Base-by-base conservation (phyloP, 2,329 filamentous ascomycete genomes). In the Tolypocladium sp. region DNA sequence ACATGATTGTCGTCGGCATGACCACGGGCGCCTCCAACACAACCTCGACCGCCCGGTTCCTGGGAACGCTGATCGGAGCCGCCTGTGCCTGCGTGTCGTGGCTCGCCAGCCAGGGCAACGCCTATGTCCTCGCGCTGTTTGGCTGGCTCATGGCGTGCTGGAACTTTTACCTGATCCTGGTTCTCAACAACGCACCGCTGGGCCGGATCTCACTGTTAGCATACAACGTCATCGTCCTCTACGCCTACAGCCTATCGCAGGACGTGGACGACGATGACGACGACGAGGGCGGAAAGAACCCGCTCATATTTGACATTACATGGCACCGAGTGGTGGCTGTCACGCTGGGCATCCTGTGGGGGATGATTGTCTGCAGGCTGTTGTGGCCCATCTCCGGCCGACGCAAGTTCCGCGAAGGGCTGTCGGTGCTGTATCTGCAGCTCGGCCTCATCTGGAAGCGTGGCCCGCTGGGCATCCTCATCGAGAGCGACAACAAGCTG, bases 1-100 rank as follows among this genome's bases (percentile, higher is more conserved):
- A 96, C 77, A 97, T 97, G 93, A 86, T 97, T 69, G 94, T 99
- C 30, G 96, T 92, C 70, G 92, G 90, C 42, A 97, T 97, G 92
- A 99, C 93, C 0, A 93, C 97, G 27, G 94, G 94, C 35, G 92
- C 94, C 9, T 91, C 92, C 30, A 99, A 97, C 72, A 96, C 93
- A 1, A 97, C 93, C 0, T 92, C 92, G 4, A 86, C 87, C 68
- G 86, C 92, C 55, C 87, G 94, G 65, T 93, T 97, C 69, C 79
- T 91, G 10, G 94, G 93, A 59, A 99, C 93, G 1, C 80, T 91
- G 40, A 79, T 95, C 42, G 94, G 94, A 22, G 92, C 91, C 8
- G 70, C 82, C 1, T 87, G 87, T 63, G 90, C 93, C 0, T 81
- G 92, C 38, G 64, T 89, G 13, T 85, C 89, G 54, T 99, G 94